Base-by-base conservation (phyloP, 345 rosid genomes). In the Rhodamnia argentea region DNA sequence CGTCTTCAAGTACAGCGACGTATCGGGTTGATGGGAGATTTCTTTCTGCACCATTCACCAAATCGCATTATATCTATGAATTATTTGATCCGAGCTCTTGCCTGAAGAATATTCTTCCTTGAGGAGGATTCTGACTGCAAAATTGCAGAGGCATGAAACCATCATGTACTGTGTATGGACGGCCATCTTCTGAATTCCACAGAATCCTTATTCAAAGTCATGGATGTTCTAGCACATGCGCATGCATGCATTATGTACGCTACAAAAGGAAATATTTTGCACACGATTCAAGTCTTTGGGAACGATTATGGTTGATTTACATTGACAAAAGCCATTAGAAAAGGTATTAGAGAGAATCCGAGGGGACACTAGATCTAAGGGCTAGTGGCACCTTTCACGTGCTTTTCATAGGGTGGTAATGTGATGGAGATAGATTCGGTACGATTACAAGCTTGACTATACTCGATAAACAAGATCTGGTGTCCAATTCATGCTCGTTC, bases 1-100 rank as follows among this genome's bases (percentile, higher is more conserved):
- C 22, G 99, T 98, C 87, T 92, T 98, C 93, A 98, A 94, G 90
- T 96, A 93, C 95, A 98, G 90, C 82, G 96, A 94, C 88, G 95
- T 92, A 44, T 88, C 86, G 58, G 92, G 84, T 84, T 88, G 81
- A 70, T 70, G 86, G 64, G 64, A 75, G 27, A 55, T 44, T 53
- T 24, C 62, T 29, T 24, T 7, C 22, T 53, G 57, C 51, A 5
- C 57, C 85, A 29, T 42, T 42, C 1, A 15, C 51, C 51, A 53
- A 40, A 27, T 57, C 1, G 23, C 51, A 7, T 55, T 29, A 15
- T 52, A 23, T 40, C 18, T 57, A 52, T 29, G n/a, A 27, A 82
- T 52, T 52, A 82, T 15, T 82, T 52, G 84, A 44, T 82, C 42
- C 24, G 20, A 52, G 57, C 84, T 52, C 57, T 51, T 26, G 56